Conservation (phyloP, 768 basidiomycete genomes). For the Boletellus ananas region DNA sequence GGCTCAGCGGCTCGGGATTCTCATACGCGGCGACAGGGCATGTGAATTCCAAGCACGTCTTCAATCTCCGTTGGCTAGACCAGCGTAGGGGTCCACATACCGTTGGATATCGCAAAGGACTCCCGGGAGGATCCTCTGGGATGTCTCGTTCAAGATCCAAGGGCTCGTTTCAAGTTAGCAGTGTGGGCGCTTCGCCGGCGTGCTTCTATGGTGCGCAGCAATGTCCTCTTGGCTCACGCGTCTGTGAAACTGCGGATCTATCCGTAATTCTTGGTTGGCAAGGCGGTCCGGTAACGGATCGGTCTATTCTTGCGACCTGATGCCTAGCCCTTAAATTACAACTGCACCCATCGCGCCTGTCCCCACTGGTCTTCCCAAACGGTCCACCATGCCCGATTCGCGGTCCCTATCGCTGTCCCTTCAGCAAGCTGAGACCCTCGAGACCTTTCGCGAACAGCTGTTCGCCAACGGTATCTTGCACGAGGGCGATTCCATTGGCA, state of each 20-base stretch:
- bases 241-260: not conserved
- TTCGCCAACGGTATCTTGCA: slow-evolving; percentile 51
- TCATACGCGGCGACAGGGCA: too few species aligned
- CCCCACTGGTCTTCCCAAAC: not conserved
- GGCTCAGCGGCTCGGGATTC: too few species aligned
- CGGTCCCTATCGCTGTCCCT: slow-evolving; percentile 11
- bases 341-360: not conserved
- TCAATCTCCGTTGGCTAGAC: too few species aligned
- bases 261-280: not conserved
- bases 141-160: too few species aligned
- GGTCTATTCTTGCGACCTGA: too few species aligned
- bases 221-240: too few species aligned
- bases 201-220: too few species aligned
- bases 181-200: not conserved
- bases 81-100: too few species aligned
- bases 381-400: slow-evolving; percentile 13
- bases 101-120: too few species aligned
- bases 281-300: not conserved
- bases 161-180: not conserved
- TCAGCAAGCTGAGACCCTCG: slow-evolving; percentile 38
- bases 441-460: slow-evolving; percentile 49
- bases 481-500: slow-evolving; percentile 60
- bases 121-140: too few species aligned
- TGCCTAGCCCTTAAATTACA: not conserved
- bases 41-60: too few species aligned